Conservation (phyloP, 345 rosid genomes). For the Aegle marmelos region DNA sequence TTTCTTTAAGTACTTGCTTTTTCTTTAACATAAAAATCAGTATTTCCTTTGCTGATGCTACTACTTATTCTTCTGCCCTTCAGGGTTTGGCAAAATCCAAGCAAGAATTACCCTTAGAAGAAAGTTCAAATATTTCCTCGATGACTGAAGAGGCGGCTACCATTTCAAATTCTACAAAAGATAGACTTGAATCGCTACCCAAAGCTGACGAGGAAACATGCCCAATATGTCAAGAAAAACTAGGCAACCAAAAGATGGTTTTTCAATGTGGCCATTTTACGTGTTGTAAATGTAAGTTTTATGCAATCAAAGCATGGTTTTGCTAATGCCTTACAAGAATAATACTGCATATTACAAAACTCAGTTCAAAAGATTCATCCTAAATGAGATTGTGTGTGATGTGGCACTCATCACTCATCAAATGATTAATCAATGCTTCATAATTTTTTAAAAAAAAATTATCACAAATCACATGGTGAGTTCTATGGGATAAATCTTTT, state of each 20-base stretch:
- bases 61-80: slow-evolving; percentile 12
- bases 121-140: slow-evolving; percentile 38
- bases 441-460: too few relatives aligned
- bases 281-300: slow-evolving; percentile 84
- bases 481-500: not conserved
- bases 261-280: slow-evolving; percentile 90
- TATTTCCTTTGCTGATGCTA: not conserved
- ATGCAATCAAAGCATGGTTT: not conserved
- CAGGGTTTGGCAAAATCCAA: slow-evolving; percentile 81
- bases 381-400: not conserved
- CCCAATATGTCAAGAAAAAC: slow-evolving; percentile 84
- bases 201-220: slow-evolving; percentile 68
- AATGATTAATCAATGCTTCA: not conserved
- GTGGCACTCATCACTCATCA: not conserved
- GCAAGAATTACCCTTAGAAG: slow-evolving; percentile 37
- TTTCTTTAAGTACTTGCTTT: not conserved
- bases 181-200: slow-evolving; percentile 30
- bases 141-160: slow-evolving; percentile 34
- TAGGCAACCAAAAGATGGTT: slow-evolving; percentile 84
- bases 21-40: not conserved
- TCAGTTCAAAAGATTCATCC: not conserved
- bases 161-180: slow-evolving; percentile 31
- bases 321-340: not conserved
- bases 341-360: not conserved
- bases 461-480: not conserved